Evolutionary conservation across 441 rosid genomes (phyloP).

Genomic region (Lagerstroemia fauriei): DNA sequence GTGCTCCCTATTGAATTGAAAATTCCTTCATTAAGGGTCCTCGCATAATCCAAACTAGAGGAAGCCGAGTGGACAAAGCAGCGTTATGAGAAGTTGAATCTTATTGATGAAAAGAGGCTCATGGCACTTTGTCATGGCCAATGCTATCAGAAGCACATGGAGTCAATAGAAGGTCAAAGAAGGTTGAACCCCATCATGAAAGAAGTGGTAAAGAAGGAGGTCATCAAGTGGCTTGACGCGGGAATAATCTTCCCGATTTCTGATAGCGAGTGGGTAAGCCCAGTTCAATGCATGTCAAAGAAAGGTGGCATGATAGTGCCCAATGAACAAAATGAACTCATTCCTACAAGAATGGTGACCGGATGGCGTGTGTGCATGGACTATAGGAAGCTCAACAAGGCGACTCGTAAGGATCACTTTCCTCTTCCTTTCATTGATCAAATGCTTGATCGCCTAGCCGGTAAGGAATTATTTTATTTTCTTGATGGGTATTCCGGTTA

Average conservation of each 20-base stretch:
- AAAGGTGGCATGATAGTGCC: background rate
- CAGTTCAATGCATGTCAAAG: background rate
- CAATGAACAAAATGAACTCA: background rate
- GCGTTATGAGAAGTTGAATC: too few relatives aligned
- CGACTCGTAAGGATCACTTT: slow-evolving; percentile 6
- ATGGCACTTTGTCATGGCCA: too few relatives aligned
- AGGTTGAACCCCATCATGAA: too few relatives aligned
- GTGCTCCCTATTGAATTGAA: too few relatives aligned
- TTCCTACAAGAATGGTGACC: background rate
- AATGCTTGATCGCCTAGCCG: background rate
- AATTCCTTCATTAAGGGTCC: too few relatives aligned
- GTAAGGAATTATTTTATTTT: background rate
- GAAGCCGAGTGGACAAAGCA: too few relatives aligned
- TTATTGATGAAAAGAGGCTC: too few relatives aligned
- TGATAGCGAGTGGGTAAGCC: background rate
- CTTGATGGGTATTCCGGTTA: background rate
- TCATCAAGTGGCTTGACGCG: too few relatives aligned
- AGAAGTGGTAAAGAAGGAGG: too few relatives aligned
- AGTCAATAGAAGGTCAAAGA: too few relatives aligned
- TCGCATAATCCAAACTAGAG: too few relatives aligned
- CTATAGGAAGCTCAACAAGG: background rate
- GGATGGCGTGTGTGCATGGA: slow-evolving; percentile 8
- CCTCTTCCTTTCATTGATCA: background rate
- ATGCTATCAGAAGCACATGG: too few relatives aligned
- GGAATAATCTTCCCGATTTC: background rate